A percentile compares a stretch with the other conserved stretches of the same genome.
Evolutionary conservation across 257 asterid species (phyloP).

Genomic region (Ajuga chamaepitys): DNA sequence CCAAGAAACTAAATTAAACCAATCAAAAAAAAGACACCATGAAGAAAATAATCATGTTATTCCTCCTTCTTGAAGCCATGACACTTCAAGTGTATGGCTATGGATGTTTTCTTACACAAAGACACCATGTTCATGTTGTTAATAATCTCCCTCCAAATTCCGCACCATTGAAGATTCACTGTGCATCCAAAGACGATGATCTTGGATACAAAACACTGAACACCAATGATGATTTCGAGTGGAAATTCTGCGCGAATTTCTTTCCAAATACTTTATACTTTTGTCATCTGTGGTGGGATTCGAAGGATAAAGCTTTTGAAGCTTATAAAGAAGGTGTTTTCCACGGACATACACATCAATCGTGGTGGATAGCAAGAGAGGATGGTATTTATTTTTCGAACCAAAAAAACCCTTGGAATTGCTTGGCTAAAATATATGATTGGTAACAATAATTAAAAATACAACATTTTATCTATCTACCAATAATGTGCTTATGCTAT

Average conservation of each 20-base stretch:
- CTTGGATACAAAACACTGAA: neutral
- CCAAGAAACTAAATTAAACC: too few relatives aligned
- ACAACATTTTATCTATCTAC: too few relatives aligned
- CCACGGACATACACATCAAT: too few relatives aligned
- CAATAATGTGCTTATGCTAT: too few relatives aligned
- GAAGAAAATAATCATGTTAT: too few relatives aligned
- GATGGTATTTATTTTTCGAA: neutral
- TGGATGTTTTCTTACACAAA: too few relatives aligned
- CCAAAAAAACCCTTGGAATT: rapidly evolving
- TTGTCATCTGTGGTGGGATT: neutral
- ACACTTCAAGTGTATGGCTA: too few relatives aligned
- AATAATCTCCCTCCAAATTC: neutral
- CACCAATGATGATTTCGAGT: neutral
- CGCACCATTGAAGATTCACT: neutral
- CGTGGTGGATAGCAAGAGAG: neutral
- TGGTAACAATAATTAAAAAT: too few relatives aligned
- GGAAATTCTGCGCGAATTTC: neutral
- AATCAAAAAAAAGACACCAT: too few relatives aligned
- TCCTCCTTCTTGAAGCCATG: too few relatives aligned
- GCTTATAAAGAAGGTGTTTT: neutral
- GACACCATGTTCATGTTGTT: too few relatives aligned
- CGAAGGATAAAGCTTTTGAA: neutral
- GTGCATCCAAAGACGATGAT: neutral
- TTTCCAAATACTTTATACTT: neutral
- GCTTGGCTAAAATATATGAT: neutral